A percentile compares a stretch with the other conserved stretches of the same genome.
Evolutionary conservation across 305 asterid genomes (phyloP).

Genomic region (Solanum hybrid): DNA sequence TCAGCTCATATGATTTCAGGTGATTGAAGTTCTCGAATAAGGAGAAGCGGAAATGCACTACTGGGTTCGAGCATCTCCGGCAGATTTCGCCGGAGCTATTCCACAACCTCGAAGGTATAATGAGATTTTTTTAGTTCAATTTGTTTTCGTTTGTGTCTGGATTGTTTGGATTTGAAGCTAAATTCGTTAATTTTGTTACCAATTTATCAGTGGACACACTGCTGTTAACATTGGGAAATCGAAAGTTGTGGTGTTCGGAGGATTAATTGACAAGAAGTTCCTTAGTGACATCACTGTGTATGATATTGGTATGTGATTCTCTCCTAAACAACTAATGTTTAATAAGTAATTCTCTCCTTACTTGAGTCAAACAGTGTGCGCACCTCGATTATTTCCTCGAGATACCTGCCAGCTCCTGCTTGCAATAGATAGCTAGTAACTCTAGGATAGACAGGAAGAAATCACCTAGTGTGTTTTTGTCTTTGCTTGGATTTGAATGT

Average conservation of each 20-base stretch:
- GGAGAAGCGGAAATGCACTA: conserved; percentile 50
- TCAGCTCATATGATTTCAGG: neutral
- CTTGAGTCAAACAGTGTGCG: neutral
- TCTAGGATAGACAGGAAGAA: neutral
- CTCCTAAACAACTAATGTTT: neutral
- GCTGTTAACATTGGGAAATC: conserved; percentile 90
- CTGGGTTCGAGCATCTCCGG: conserved; percentile 83
- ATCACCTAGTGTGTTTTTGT: neutral
- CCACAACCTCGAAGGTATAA: conserved; percentile 78
- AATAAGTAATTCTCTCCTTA: neutral
- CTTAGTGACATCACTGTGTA: conserved; percentile 63
- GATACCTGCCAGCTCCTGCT: neutral
- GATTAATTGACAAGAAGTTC: conserved; percentile 74
- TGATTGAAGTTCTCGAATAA: conserved; percentile 2
- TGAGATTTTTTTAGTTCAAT: neutral
- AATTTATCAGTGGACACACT: conserved; percentile 70
- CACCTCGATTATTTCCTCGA: neutral
- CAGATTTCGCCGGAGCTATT: conserved; percentile 64
- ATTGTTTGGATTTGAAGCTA: neutral
- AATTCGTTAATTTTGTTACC: neutral
- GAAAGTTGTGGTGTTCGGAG: conserved; percentile 78
- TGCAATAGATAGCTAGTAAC: neutral
- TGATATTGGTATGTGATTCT: conserved; percentile 53
- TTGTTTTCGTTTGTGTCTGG: neutral
- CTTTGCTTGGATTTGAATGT: neutral